These are phyloP conservation scores for Copromyces sp. DNA, from an alignment of 495 filamentous ascomycete genomes.

Conservation along the genomic window DNA sequence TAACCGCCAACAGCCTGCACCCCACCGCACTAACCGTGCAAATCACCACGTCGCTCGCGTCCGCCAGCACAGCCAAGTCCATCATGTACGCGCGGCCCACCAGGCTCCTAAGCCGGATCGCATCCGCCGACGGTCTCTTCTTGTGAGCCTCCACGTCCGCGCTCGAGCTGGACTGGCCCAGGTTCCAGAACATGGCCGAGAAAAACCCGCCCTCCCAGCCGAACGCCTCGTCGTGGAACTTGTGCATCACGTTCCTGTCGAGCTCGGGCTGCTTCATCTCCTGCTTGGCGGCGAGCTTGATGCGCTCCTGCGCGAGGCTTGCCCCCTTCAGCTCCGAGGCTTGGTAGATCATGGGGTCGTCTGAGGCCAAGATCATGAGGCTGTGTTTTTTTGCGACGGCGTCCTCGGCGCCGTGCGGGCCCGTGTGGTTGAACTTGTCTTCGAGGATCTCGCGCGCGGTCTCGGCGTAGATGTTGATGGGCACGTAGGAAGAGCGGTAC, in stretches of 20 bases:
- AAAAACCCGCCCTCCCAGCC: constrained; percentile 75
- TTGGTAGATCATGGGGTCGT: constrained; percentile 59
- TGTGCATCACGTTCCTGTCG: constrained; percentile 34
- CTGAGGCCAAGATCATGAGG: constrained; percentile 52
- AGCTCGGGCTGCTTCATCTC: constrained; percentile 25
- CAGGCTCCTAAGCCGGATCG: constrained; percentile 49
- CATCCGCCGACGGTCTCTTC: constrained; percentile 34
- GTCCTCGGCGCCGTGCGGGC: constrained; percentile 22
- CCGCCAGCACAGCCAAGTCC: constrained; percentile 57
- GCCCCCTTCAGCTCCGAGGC: constrained; percentile 42
- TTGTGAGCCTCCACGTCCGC: constrained; percentile 6
- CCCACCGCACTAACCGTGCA: constrained; percentile 56
- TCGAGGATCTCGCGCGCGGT: constrained; percentile 35
- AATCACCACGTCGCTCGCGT: constrained; percentile 49
- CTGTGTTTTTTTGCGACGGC: constrained; percentile 26
- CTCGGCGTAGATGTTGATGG: constrained; percentile 48
- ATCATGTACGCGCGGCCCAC: constrained; percentile 61
- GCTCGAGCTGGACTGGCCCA: constrained; percentile 36
- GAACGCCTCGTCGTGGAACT: constrained; percentile 53
- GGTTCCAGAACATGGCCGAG: constrained; percentile 55
- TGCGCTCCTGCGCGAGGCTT: constrained; percentile 51
- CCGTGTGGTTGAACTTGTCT: constrained; percentile 23
- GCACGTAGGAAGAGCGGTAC: constrained; percentile 58
- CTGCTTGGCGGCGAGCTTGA: constrained; percentile 51
- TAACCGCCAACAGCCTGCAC: constrained; percentile 60